Percentiles rank a stretch among this genome's conserved stretches.
phyloP scores from a whole-genome alignment of 1,284 basidiomycete genomes.

The Ceratobasidium sp. region DNA sequence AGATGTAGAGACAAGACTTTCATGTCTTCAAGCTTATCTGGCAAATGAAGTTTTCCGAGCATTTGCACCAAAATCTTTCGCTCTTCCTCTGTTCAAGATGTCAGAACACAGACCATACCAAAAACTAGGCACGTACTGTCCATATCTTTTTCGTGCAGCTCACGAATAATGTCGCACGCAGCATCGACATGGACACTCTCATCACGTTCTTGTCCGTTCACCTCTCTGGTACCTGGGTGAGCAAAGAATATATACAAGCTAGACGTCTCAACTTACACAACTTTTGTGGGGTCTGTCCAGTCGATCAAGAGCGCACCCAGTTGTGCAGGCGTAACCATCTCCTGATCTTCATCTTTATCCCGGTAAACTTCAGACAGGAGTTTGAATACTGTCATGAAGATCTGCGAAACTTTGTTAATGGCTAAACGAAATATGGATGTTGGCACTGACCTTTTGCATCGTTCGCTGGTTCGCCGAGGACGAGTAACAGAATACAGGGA shows the following conservation, averaged over 20 bases:
- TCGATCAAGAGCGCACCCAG: slow-evolving; percentile 87
- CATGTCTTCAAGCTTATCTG: slow-evolving; percentile 67
- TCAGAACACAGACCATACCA: neutral
- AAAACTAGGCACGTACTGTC: slow-evolving; percentile 52
- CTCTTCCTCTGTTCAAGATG: slow-evolving; percentile 65
- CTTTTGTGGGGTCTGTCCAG: slow-evolving; percentile 92
- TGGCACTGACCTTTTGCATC: slow-evolving; percentile 70
- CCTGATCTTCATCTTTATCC: slow-evolving; percentile 76
- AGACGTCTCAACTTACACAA: slow-evolving; percentile 62
- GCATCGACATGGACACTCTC: slow-evolving; percentile 78
- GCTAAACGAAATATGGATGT: neutral
- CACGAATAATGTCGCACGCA: slow-evolving; percentile 75
- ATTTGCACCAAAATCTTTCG: slow-evolving; percentile 83
- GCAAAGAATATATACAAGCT: neutral
- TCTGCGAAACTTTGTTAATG: slow-evolving; percentile 54
- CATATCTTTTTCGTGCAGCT: slow-evolving; percentile 59
- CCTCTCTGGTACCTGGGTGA: slow-evolving; percentile 47
- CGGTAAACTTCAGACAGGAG: slow-evolving; percentile 73
- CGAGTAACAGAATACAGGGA: slow-evolving; percentile 93
- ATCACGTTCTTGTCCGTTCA: slow-evolving; percentile 55
- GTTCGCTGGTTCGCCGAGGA: slow-evolving; percentile 79
- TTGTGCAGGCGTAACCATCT: slow-evolving; percentile 82
- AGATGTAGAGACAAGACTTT: slow-evolving; percentile 69
- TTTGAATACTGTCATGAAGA: slow-evolving; percentile 79
- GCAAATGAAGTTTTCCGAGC: slow-evolving; percentile 79